Evolutionary conservation across 2,329 filamentous ascomycete species (phyloP), one percentile per base, ranked within the genome.

Genomic region (Fusarium temperatum): DNA sequence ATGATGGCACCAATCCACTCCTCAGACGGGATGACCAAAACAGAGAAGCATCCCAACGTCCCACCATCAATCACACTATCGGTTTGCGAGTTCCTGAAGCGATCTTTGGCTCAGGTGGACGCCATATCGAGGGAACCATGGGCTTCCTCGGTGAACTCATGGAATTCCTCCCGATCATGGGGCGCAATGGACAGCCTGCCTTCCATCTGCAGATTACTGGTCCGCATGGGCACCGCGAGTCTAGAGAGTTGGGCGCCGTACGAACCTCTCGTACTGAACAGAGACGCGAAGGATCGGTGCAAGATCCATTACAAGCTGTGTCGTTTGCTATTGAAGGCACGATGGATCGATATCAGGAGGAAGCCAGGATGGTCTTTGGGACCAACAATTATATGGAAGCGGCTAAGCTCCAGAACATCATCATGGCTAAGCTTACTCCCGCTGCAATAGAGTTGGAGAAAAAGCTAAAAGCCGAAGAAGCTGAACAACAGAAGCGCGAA

Each of bases 1-100:
- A 98, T 73, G 95, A 98, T 80, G 95, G 94, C 8, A 87, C 91
- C 28, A 98, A 98, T 79, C 96, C 96, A 48, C 87, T 98, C 18
- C 89, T 98, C 61, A 92, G 95, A 73, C 92, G 94, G 51, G 82
- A 80, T 54, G 83, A 84, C 28, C 77, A 82, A 32, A 81, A 79
- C 30, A 83, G 84, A 63, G 87, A 90, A 24, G 79, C 78, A 39
- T 78, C 86, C 14, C 85, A 88, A 58, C 88, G 88, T 54, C 83
- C 84, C 50, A 81, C 83, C 44, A 83, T 88, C 36, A 82, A 85
- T n/a, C 85, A 85, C 58, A 84, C 88, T 54, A 84, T 93, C 61
- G 89, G 90, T 11, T 78, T 89, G 30, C 85, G 86, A 38, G 79
- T 89, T 54, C 84, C 86, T 8, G 82, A 84, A 20, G 82, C 81